A percentile compares a stretch with the other conserved stretches of the same genome.
These are phyloP conservation scores for Seiridium unicorne DNA, from an alignment of 2,329 filamentous ascomycete genomes.

Conservation along the genomic window DNA sequence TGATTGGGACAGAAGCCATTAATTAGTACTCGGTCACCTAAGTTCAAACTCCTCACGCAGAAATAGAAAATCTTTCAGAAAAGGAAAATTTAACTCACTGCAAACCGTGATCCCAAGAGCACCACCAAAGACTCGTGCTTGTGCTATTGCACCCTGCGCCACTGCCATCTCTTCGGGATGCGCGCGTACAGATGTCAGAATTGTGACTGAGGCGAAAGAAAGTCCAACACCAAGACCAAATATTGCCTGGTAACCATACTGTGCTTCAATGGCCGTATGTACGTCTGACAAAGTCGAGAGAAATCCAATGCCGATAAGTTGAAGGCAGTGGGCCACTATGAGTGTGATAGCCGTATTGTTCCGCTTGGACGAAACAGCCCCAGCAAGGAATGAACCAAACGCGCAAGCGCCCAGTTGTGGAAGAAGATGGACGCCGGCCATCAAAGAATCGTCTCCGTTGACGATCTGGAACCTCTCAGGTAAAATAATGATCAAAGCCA, in stretches of 20 bases:
- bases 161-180: constrained; percentile 50
- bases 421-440: constrained; percentile 56
- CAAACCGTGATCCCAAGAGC: constrained; percentile 57
- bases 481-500: constrained; percentile 56
- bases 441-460: constrained; percentile 49
- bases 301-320: constrained; percentile 50
- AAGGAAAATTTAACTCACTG: constrained; percentile 27
- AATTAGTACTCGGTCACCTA: too few relatives aligned
- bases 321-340: constrained; percentile 46
- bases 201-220: constrained; percentile 54
- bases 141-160: constrained; percentile 58
- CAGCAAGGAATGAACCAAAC: constrained; percentile 54
- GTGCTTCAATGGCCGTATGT: constrained; percentile 33
- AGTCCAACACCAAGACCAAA: constrained; percentile 60
- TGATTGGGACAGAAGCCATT: too few relatives aligned
- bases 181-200: constrained; percentile 55
- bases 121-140: constrained; percentile 59
- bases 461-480: constrained; percentile 62
- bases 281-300: constrained; percentile 41
- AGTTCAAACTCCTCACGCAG: too few relatives aligned
- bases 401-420: constrained; percentile 58
- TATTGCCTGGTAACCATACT: constrained; percentile 55
- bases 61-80: background rate
- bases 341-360: constrained; percentile 55
- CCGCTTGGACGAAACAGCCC: constrained; percentile 48